Percentiles rank a stretch among this genome's conserved stretches.
These are phyloP conservation scores for Erysiphe neolycopersici DNA, from an alignment of 2,329 filamentous ascomycete species.

Conservation along the genomic window DNA sequence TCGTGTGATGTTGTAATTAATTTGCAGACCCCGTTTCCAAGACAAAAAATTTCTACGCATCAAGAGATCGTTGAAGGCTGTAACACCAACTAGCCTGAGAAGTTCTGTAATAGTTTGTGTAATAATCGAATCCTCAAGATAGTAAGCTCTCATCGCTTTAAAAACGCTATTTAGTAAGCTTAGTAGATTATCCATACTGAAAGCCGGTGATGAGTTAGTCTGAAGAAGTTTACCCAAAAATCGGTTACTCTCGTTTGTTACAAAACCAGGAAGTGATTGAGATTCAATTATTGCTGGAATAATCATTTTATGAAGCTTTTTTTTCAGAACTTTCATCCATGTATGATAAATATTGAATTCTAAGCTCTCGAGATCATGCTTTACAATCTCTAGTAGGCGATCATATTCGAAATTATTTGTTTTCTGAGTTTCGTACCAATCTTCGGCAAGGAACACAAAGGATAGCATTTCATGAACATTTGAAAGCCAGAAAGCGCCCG, in stretches of 20 bases:
- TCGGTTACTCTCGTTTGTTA: constrained; percentile 93
- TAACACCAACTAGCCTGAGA: constrained; percentile 77
- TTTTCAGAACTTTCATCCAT: constrained; percentile 99
- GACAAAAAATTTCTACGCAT: constrained; percentile 97
- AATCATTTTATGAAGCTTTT: constrained; percentile 98
- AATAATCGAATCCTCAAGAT: constrained; percentile 86
- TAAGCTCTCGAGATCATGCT: constrained; percentile 91
- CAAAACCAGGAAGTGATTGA: constrained; percentile 90
- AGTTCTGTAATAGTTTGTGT: constrained; percentile 89
- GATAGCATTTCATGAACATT: constrained; percentile 99
- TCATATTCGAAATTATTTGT: constrained; percentile 99
- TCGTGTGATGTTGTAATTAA: constrained; percentile 98
- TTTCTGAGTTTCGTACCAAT: constrained; percentile 99
- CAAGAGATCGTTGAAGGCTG: constrained; percentile 90
- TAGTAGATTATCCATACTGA: constrained; percentile 96
- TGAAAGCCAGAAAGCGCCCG: constrained; percentile 93
- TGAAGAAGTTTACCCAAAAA: constrained; percentile 94
- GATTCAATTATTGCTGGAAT: constrained; percentile 98
- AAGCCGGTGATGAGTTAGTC: constrained; percentile 73
- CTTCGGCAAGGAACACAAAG: constrained; percentile 94
- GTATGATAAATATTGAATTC: constrained; percentile 99
- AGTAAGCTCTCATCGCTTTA: constrained; percentile 97
- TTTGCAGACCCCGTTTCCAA: constrained; percentile 96
- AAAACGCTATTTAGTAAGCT: constrained; percentile 91
- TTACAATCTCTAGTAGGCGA: constrained; percentile 88